phyloP scores from a whole-genome alignment of 306 rosid species.

The Vigna trinervia region DNA sequence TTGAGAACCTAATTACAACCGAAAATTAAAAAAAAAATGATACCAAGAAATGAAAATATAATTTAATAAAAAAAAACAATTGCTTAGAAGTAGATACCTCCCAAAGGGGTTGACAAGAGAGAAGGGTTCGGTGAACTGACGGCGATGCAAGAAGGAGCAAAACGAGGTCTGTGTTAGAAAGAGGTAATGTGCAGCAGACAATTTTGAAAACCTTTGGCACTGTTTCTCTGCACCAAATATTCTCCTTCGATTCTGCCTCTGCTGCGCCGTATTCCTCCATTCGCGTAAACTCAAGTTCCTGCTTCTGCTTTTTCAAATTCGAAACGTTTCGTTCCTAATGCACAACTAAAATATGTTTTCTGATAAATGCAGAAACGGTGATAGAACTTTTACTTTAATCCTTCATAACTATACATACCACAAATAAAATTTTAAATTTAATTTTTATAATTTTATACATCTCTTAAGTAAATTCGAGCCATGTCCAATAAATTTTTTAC shows the following conservation, averaged over 20 bases:
- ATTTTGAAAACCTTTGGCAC: slow-evolving; percentile 66
- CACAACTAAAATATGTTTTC: neutral
- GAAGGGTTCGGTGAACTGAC: slow-evolving; percentile 63
- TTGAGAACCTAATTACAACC: slow-evolving; percentile 49
- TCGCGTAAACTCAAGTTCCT: neutral
- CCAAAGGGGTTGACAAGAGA: slow-evolving; percentile 67
- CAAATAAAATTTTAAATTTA: no score
- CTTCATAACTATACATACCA: no score
- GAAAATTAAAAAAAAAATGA: neutral
- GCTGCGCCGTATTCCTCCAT: slow-evolving; percentile 52
- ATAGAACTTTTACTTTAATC: no score
- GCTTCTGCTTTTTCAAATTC: neutral
- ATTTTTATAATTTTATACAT: no score
- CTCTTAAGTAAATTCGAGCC: no score
- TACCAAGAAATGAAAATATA: neutral
- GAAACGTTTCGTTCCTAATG: neutral
- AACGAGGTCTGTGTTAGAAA: slow-evolving; percentile 59
- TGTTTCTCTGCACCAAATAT: slow-evolving; percentile 71
- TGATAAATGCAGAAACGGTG: no score
- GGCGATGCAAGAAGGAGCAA: slow-evolving; percentile 72
- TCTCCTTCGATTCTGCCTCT: slow-evolving; percentile 37
- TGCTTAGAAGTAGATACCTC: slow-evolving; percentile 48
- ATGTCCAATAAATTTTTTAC: no score
- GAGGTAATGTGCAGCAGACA: slow-evolving; percentile 58
- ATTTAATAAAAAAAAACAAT: neutral